Base-by-base conservation (phyloP, 1,284 basidiomycete genomes). In the Hortiboletus rubellus region DNA sequence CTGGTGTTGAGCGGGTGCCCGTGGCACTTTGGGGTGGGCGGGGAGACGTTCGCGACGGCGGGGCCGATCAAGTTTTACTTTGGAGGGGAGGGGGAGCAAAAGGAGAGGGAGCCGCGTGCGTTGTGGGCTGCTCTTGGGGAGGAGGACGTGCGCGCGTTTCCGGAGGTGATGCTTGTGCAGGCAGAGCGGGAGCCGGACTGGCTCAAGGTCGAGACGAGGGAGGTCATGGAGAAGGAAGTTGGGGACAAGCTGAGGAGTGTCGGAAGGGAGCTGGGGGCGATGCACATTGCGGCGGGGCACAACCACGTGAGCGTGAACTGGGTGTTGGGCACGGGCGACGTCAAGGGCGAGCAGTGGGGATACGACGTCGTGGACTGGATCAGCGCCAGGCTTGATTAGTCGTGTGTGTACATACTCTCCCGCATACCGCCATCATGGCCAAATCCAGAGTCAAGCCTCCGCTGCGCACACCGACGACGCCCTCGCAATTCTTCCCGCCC, bases 301-400 rank as follows among this genome's bases (percentile, higher is more conserved):
- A 87, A 87, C 66, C 86, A 88, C 61, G 73, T 87, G 55, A 88
- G 85, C 59, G 64, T 78, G 14, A 76, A 78, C 50, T 79, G 72
- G 72, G 77, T 78, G 10, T 64, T 87, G 58, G 67, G 73, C 4
- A 80, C 77, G 0, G 85, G 85, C 2, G 70, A 84, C 5, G 81
- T 79, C 17, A 66, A 81, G 61, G 86, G 82, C 11, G 86, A 87
- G 65, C 75, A 79, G 41, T 87, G 86, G 85, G 85, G 76, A 1
- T 74, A 80, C 56, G 77, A 82, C 24, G 75, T 79, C 5, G 70
- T 72, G 9, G 67, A 71, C 10, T 87, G 84, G 82, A 74, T 82
- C 57, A 67, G 67, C 52, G 60, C 41, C 50, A 8, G 38, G 5
- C 22, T 52, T 4, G 27, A 27, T 27, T 27, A 27, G 27, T 5